phyloP scores from a whole-genome alignment of 2,329 filamentous ascomycete genomes.

The Mariannaea sp. region DNA sequence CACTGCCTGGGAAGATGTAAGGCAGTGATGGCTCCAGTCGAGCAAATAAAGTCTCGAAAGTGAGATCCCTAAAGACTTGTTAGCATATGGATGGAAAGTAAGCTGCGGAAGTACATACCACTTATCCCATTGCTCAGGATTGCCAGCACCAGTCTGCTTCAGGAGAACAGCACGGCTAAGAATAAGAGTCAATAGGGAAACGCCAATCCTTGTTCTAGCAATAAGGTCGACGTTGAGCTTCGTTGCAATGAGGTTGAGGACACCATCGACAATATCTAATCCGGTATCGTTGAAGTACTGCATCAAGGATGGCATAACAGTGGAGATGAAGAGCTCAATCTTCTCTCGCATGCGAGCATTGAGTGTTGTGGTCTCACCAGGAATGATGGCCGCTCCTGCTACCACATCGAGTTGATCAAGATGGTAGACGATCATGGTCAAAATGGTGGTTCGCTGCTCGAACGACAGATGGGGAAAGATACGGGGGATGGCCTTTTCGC shows the following conservation, averaged over 20 bases:
- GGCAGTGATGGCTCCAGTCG: conserved; percentile 81
- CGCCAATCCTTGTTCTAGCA: conserved; percentile 83
- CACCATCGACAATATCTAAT: conserved; percentile 86
- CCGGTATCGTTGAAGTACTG: conserved; percentile 89
- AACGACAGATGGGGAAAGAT: conserved; percentile 93
- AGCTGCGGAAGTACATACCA: conserved; percentile 61
- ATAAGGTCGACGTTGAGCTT: conserved; percentile 84
- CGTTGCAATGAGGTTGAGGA: conserved; percentile 83
- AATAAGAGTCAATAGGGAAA: conserved; percentile 90
- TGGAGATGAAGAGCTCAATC: conserved; percentile 85
- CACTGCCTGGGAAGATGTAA: conserved; percentile 87
- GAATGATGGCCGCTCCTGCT: conserved; percentile 74
- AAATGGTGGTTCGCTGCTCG: conserved; percentile 89
- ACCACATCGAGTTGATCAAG: conserved; percentile 92
- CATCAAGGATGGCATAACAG: conserved; percentile 89
- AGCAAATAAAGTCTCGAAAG: conserved; percentile 88
- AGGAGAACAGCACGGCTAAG: conserved; percentile 92
- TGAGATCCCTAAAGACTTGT: conserved; percentile 63
- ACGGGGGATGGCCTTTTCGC: conserved; percentile 92
- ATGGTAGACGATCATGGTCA: conserved; percentile 95
- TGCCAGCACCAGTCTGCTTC: conserved; percentile 76
- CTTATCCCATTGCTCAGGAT: conserved; percentile 76
- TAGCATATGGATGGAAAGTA: conserved; percentile 33
- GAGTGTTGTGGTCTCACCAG: conserved; percentile 72
- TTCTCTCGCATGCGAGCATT: conserved; percentile 83